These are phyloP conservation scores for Coemansia sp. DNA, from an alignment of 192 early-diverging fungal genomes.

Conservation along the genomic window DNA sequence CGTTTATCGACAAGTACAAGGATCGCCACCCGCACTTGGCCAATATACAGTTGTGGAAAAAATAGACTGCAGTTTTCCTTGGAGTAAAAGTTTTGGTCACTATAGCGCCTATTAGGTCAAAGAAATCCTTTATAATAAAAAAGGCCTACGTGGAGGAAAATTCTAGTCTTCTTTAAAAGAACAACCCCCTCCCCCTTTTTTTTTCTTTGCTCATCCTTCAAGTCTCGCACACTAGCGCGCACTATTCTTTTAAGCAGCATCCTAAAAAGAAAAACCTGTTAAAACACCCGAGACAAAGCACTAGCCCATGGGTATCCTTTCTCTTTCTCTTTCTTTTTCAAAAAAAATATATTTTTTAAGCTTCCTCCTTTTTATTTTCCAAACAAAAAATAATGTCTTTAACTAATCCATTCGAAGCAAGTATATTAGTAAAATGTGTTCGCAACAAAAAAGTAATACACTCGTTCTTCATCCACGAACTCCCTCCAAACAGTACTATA, in stretches of 20 bases:
- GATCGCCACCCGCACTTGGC: not conserved
- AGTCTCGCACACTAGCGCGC: not conserved
- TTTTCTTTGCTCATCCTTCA: too few species aligned
- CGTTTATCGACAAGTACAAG: not conserved
- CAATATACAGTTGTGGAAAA: not conserved
- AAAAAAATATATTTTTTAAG: not conserved
- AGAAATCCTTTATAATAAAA: not conserved
- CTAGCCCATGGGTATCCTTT: not conserved
- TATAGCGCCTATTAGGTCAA: not conserved
- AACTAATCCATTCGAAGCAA: constrained; percentile 36
- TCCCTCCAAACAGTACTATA: constrained; percentile 30
- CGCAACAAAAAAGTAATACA: not conserved
- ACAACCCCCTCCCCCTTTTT: too few species aligned
- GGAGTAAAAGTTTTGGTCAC: not conserved
- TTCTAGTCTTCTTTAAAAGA: too few species aligned
- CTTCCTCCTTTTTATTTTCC: not conserved
- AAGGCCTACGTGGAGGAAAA: too few species aligned
- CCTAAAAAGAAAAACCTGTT: not conserved
- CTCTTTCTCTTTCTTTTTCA: not conserved
- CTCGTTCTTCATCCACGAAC: constrained; percentile 42
- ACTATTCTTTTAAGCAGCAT: not conserved
- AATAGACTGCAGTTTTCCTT: not conserved
- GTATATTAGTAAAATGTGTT: constrained; percentile 22
- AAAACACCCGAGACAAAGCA: too few species aligned
- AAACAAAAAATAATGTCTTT: constrained; percentile 10